Percentiles rank a stretch among this genome's conserved stretches.
Evolutionary conservation across 345 rosid genomes (phyloP).

Genomic region (Lumnitzera littorea): DNA sequence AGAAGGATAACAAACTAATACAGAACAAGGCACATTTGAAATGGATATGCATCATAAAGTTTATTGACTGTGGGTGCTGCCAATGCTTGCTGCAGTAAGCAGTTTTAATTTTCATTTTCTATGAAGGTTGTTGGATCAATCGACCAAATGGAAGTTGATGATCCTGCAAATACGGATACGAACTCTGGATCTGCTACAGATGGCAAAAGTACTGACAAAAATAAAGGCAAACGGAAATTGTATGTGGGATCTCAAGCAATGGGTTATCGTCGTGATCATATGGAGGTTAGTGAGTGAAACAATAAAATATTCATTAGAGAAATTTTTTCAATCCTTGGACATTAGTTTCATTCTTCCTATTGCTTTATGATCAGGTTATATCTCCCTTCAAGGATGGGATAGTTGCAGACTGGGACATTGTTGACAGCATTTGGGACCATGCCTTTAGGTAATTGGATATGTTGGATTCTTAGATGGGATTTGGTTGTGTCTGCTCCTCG

Average conservation of each 20-base stretch:
- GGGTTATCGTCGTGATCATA: conserved; percentile 80
- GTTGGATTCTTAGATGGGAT: background rate
- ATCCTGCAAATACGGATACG: conserved; percentile 30
- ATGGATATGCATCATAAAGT: too few species aligned
- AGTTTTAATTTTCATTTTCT: background rate
- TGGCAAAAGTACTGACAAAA: conserved; percentile 53
- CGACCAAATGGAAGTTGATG: conserved; percentile 90
- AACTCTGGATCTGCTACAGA: conserved; percentile 40
- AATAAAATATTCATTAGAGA: too few species aligned
- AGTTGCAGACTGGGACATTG: conserved; percentile 92
- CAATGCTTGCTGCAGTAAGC: too few species aligned
- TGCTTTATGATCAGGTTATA: conserved; percentile 38
- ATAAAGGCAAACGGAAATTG: conserved; percentile 62
- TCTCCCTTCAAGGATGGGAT: conserved; percentile 89
- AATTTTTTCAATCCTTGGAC: background rate
- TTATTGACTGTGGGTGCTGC: too few species aligned
- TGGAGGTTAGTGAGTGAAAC: conserved; percentile 55
- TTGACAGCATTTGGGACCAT: conserved; percentile 96
- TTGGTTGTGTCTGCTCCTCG: background rate
- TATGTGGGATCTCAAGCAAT: conserved; percentile 89
- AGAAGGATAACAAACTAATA: too few species aligned
- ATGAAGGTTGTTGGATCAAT: conserved; percentile 82
- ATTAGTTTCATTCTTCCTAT: conserved; percentile 7
- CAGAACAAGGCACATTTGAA: too few species aligned
- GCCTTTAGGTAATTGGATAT: conserved; percentile 54